Evolutionary conservation across 306 rosid genomes (phyloP).

Genomic region (Quercus engelmannii): DNA sequence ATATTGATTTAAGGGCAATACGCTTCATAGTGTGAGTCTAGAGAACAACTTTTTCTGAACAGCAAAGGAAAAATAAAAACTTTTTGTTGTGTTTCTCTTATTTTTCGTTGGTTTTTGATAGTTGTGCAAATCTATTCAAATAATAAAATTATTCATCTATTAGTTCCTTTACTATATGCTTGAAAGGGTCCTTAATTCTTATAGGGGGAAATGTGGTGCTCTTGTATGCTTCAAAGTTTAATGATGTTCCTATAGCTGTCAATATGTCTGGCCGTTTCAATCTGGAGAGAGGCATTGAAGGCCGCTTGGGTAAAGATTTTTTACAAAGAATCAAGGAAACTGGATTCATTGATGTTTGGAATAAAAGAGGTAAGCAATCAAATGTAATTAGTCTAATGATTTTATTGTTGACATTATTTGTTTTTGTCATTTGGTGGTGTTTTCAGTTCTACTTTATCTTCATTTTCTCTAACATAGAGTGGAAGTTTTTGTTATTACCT

Average conservation of each 20-base stretch:
- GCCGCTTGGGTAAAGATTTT: conserved; percentile 75
- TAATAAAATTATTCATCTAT: neutral
- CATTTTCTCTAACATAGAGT: neutral
- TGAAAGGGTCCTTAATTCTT: conserved; percentile 17
- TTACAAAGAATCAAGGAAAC: conserved; percentile 65
- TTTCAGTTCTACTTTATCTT: conserved; percentile 3
- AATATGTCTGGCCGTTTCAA: conserved; percentile 90
- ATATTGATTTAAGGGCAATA: neutral
- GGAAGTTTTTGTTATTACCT: conserved; percentile 8
- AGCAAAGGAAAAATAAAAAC: neutral
- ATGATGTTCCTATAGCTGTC: conserved; percentile 55
- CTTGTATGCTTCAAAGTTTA: conserved; percentile 76
- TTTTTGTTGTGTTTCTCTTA: neutral
- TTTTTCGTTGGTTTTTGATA: neutral
- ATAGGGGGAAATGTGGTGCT: conserved; percentile 87
- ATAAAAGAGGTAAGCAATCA: conserved; percentile 58
- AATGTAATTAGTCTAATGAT: neutral
- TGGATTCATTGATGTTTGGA: conserved; percentile 79
- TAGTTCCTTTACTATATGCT: neutral
- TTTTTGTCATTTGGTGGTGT: neutral
- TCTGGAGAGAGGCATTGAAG: conserved; percentile 74
- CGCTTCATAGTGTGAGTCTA: neutral
- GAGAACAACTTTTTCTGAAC: neutral
- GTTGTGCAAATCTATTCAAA: neutral
- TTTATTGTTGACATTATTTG: neutral